A percentile compares a stretch with the other conserved stretches of the same genome.
Evolutionary conservation across 2,329 filamentous ascomycete species (phyloP).

Genomic region (Colletotrichum costaricense): DNA sequence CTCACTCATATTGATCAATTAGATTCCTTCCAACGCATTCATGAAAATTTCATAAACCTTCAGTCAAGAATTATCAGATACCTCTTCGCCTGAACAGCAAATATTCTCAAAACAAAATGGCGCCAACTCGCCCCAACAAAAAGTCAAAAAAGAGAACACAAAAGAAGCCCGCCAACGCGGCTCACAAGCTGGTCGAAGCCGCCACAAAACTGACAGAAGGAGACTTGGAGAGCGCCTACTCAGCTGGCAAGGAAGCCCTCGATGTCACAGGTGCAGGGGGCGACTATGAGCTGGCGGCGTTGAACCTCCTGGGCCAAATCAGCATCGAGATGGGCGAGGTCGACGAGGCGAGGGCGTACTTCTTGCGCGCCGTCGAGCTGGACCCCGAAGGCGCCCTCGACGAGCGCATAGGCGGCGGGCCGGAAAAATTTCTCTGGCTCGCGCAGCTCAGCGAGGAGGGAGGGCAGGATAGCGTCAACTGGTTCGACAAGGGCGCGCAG

Average conservation of each 20-base stretch:
- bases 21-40: not conserved
- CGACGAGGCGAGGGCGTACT: slow-evolving; percentile 78
- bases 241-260: slow-evolving; percentile 56
- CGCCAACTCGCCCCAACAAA: slow-evolving; percentile 53
- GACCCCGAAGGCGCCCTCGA: slow-evolving; percentile 80
- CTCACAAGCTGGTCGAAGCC: slow-evolving; percentile 50
- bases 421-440: slow-evolving; percentile 95
- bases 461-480: slow-evolving; percentile 72
- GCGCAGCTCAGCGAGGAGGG: slow-evolving; percentile 86
- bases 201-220: slow-evolving; percentile 55
- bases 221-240: slow-evolving; percentile 53
- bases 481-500: slow-evolving; percentile 78
- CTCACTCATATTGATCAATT: slow-evolving; percentile 13
- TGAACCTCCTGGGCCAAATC: slow-evolving; percentile 85
- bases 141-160: slow-evolving; percentile 47
- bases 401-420: slow-evolving; percentile 80
- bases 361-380: slow-evolving; percentile 77
- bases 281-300: slow-evolving; percentile 69
- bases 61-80: not conserved
- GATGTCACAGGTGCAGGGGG: slow-evolving; percentile 56
- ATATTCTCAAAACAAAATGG: slow-evolving; percentile 45
- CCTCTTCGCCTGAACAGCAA: not conserved
- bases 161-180: slow-evolving; percentile 39
- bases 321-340: slow-evolving; percentile 85
- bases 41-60: not conserved